These are phyloP conservation scores for Arabidopsis suecica DNA, from an alignment of 345 rosid species.

Conservation along the genomic window DNA sequence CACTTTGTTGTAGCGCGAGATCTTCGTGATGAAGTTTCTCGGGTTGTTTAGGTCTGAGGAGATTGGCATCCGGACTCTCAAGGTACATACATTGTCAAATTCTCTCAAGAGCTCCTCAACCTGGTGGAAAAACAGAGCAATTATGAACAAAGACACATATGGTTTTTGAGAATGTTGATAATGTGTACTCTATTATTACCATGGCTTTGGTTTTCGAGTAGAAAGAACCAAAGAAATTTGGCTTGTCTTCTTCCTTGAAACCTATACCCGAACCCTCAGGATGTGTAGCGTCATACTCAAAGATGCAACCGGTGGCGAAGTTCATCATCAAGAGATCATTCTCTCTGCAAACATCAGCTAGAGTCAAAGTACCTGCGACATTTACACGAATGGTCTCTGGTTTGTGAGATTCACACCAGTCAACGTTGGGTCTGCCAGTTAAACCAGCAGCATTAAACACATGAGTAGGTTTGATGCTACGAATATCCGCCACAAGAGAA, in stretches of 20 bases:
- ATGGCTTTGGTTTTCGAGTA: conserved; percentile 68
- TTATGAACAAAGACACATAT: conserved; percentile 25
- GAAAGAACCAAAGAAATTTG: conserved; percentile 59
- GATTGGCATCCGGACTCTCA: conserved; percentile 65
- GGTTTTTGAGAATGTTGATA: neutral
- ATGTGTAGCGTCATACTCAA: conserved; percentile 58
- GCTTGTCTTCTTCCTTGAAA: conserved; percentile 63
- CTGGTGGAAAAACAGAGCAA: conserved; percentile 41
- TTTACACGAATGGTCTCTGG: conserved; percentile 57
- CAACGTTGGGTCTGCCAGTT: conserved; percentile 67
- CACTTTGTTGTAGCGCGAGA: conserved; percentile 57
- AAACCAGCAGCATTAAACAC: conserved; percentile 68
- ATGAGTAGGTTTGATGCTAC: conserved; percentile 52
- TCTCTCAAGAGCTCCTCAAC: conserved; percentile 63
- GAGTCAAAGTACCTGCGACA: conserved; percentile 58
- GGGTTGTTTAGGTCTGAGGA: conserved; percentile 67
- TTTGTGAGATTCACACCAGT: conserved; percentile 68
- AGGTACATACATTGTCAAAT: conserved; percentile 61
- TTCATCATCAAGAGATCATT: conserved; percentile 56
- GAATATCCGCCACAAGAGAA: conserved; percentile 54
- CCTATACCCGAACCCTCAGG: conserved; percentile 60
- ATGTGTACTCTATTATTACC: conserved; percentile 49
- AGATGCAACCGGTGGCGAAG: conserved; percentile 66
- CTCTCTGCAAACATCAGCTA: conserved; percentile 61
- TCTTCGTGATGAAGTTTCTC: conserved; percentile 58